Percentiles rank a stretch among this genome's conserved stretches.
Evolutionary conservation across 1,284 basidiomycete genomes (phyloP).

Genomic region (Leccinum fuscescens): DNA sequence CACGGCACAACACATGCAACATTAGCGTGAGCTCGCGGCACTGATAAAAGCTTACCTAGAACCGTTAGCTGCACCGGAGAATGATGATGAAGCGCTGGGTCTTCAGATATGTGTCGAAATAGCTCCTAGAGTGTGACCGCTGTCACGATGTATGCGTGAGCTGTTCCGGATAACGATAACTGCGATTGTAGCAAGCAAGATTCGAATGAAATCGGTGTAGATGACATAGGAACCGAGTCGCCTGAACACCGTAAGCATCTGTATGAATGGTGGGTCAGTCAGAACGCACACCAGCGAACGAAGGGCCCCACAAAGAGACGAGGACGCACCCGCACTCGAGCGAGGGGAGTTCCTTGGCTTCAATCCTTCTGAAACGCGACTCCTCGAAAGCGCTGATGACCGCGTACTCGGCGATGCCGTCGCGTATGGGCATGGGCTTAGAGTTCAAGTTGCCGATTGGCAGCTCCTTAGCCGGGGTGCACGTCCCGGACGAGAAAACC

Average conservation of each 20-base stretch:
- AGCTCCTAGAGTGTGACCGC: background rate
- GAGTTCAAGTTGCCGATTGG: conserved; percentile 79
- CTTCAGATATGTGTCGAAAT: background rate
- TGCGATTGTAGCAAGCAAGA: background rate
- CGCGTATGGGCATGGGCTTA: conserved; percentile 21
- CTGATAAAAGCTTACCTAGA: background rate
- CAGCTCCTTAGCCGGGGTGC: conserved; percentile 81
- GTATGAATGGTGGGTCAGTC: background rate
- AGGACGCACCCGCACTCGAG: no score
- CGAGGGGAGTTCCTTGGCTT: no score
- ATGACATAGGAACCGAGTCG: background rate
- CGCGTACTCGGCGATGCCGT: no score
- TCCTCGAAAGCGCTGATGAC: no score
- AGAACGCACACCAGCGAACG: background rate
- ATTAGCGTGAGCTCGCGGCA: background rate
- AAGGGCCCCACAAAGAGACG: background rate
- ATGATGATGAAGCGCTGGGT: background rate
- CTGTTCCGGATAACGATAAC: background rate
- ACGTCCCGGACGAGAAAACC: conserved; percentile 54
- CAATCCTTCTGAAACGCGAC: no score
- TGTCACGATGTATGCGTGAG: background rate
- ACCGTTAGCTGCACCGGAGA: background rate
- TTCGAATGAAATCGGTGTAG: background rate
- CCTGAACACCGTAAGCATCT: background rate
- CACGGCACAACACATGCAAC: background rate